phyloP scores from a whole-genome alignment of 2,329 filamentous ascomycete species.

The Incumbomyces lentus region DNA sequence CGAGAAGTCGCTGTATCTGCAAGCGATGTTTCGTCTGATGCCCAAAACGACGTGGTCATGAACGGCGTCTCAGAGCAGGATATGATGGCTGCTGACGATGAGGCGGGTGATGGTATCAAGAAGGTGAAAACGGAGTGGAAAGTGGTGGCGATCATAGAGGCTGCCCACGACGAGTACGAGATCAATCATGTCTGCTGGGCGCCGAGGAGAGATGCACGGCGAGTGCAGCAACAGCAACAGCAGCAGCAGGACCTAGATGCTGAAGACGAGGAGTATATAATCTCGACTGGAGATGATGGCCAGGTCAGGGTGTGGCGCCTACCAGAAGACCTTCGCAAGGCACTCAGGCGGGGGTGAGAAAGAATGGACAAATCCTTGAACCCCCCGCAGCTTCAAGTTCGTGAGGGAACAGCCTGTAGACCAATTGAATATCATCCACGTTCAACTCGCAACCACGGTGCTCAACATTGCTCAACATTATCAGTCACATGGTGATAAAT shows the following conservation, averaged over 20 bases:
- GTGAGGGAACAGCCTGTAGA: too few species aligned
- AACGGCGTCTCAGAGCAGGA: slow-evolving; percentile 9
- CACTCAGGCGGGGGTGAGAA: neutral
- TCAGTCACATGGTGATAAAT: too few species aligned
- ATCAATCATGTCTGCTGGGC: slow-evolving; percentile 91
- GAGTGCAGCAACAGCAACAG: slow-evolving; percentile 26
- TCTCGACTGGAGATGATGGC: slow-evolving; percentile 89
- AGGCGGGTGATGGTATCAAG: slow-evolving; percentile 10
- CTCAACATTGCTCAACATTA: too few species aligned
- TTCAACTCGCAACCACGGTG: too few species aligned
- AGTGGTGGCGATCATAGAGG: slow-evolving; percentile 56
- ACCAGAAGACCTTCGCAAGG: slow-evolving; percentile 11
- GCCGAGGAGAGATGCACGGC: slow-evolving; percentile 58
- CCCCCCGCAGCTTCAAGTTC: neutral
- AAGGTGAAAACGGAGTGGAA: slow-evolving; percentile 52
- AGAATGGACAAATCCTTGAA: neutral
- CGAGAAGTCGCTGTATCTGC: slow-evolving; percentile 14
- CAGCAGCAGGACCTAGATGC: neutral
- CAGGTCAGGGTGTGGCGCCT: slow-evolving; percentile 69
- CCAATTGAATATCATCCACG: too few species aligned
- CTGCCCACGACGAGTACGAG: slow-evolving; percentile 84
- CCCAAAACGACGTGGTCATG: slow-evolving; percentile 19
- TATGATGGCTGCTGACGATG: slow-evolving; percentile 10
- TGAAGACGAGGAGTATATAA: slow-evolving; percentile 69
- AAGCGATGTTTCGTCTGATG: slow-evolving; percentile 9